Base-by-base conservation (phyloP, 352 stramenopile species). In the Phytophthora sp. region DNA sequence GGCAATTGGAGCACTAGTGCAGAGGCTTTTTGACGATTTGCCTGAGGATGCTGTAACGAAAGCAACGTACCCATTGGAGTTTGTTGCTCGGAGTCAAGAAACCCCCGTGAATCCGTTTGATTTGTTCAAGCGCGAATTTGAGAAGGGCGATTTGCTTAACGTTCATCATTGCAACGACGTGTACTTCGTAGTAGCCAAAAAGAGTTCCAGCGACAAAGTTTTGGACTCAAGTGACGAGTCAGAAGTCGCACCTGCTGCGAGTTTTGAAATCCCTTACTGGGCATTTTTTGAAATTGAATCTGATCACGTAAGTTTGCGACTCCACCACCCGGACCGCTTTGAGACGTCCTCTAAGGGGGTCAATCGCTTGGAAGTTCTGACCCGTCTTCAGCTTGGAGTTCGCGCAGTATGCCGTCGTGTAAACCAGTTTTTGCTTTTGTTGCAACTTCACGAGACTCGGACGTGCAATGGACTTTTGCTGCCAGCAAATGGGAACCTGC, bases 381-480 rank as follows among this genome's bases (percentile, higher is more conserved):
- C 88, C 7, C 57, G 70, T 9, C 74, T 96, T 39, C 88, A 95
- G 23, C 57, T 96, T 15, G 82, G 82, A 3, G 67, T 96, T 13
- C 80, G 84, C 26, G 63, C 73, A 13, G 64, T 92, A 5, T 91
- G 81, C 46, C 91, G 89, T 55, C 80, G 82, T 39, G 89, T 96
- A 35, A 96, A 96, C 50, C 89, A 96, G 57, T 93, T 83, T 41
- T 44, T 96, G 30, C 69, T 96, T 12, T 71, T 96, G 18, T 50
- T 94, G 24, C 89, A 96, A 56, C 73, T 96, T 15, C 89, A 96
- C 57, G 89, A 96, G 58, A 92, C 87, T 0, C 76, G 88, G 15
- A 83, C 78, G 4, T 95, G 87, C 63, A 95, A 82, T 58, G 76
- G 84, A 5, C 52, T 93, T 18, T 54, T 96, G 33, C 69, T 96